A percentile compares a stretch with the other conserved stretches of the same genome.
Conservation (phyloP, 371 early-diverging fungal species). For the Lichtheimia ramosa region DNA sequence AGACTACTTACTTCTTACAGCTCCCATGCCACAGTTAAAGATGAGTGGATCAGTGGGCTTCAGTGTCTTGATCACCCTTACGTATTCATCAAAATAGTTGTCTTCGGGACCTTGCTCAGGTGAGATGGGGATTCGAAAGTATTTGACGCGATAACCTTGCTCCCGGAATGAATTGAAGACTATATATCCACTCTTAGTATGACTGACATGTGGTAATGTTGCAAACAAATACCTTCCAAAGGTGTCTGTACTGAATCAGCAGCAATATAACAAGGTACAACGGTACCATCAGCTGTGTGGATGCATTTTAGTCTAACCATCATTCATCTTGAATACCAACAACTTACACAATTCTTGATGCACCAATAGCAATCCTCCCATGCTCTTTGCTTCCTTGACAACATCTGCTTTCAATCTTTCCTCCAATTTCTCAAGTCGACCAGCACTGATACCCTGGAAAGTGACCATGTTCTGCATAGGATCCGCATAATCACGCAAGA, state of each 20-base stretch:
- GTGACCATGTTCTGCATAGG: slow-evolving; percentile 68
- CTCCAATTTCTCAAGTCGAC: slow-evolving; percentile 71
- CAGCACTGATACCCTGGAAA: slow-evolving; percentile 65
- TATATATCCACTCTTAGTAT: slow-evolving; percentile 3
- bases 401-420: slow-evolving; percentile 70
- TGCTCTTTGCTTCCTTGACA: slow-evolving; percentile 52
- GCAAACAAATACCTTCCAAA: slow-evolving; percentile 43
- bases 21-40: slow-evolving; percentile 78
- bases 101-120: slow-evolving; percentile 73
- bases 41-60: slow-evolving; percentile 59
- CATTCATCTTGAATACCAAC: neutral
- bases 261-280: slow-evolving; percentile 68
- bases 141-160: slow-evolving; percentile 52
- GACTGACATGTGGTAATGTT: neutral
- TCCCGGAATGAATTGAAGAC: slow-evolving; percentile 52
- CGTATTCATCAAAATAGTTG: slow-evolving; percentile 69
- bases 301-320: neutral
- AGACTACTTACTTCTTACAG: slow-evolving; percentile 62
- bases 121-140: slow-evolving; percentile 66
- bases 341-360: slow-evolving; percentile 64
- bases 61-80: slow-evolving; percentile 49
- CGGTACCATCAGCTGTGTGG: slow-evolving; percentile 44
- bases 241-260: slow-evolving; percentile 66
- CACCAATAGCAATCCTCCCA: slow-evolving; percentile 61
- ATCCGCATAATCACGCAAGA: slow-evolving; percentile 61